Evolutionary conservation across 2,329 filamentous ascomycete genomes (phyloP).

Genomic region (Fusarium sp.): DNA sequence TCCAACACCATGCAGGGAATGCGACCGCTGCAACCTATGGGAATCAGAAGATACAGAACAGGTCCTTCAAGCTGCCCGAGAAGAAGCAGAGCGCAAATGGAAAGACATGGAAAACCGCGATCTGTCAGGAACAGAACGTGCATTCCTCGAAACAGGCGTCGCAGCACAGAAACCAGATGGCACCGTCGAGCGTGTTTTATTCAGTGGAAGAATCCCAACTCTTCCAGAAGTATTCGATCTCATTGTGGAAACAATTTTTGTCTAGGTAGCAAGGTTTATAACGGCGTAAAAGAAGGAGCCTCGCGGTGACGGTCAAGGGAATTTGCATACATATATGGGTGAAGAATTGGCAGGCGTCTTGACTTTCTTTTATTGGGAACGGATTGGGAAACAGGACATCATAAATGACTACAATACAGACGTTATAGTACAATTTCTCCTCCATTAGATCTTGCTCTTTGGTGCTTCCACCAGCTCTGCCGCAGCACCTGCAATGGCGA

Average conservation of each 20-base stretch:
- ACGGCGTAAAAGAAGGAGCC: conserved; percentile 29
- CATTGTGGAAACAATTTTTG: conserved; percentile 55
- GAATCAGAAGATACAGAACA: conserved; percentile 76
- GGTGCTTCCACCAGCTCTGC: conserved; percentile 68
- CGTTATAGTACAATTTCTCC: conserved; percentile 33
- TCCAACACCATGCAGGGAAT: conserved; percentile 74
- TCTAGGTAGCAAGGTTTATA: conserved; percentile 38
- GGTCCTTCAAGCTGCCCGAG: conserved; percentile 71
- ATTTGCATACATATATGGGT: conserved; percentile 22
- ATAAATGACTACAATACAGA: conserved; percentile 42
- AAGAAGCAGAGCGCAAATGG: conserved; percentile 76
- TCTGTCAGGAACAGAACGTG: conserved; percentile 62
- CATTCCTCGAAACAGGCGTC: conserved; percentile 64
- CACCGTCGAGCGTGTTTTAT: conserved; percentile 47
- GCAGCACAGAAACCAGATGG: conserved; percentile 42
- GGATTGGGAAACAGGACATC: conserved; percentile 32
- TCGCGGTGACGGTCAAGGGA: conserved; percentile 22
- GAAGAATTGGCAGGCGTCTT: conserved; percentile 22
- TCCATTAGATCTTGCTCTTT: conserved; percentile 46
- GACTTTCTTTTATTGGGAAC: conserved; percentile 11
- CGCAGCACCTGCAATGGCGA: conserved; percentile 81
- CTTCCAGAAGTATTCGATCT: conserved; percentile 56
- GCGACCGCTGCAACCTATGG: conserved; percentile 80
- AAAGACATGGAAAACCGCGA: conserved; percentile 67
- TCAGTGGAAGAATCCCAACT: conserved; percentile 49